Base-by-base conservation (phyloP, 495 filamentous ascomycete species). In the Oidiodendron maius region DNA sequence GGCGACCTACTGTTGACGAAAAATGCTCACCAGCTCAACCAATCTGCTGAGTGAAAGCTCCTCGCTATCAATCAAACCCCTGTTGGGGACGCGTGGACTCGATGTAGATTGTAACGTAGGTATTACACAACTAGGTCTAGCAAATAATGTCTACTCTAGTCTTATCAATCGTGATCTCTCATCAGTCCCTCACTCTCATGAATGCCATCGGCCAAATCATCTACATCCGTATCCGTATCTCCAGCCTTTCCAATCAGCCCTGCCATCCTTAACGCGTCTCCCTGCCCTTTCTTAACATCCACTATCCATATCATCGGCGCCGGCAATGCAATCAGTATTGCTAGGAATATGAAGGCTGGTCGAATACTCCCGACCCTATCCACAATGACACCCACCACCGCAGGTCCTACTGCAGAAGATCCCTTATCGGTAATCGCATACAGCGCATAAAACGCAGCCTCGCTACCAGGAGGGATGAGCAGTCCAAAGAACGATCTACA, bases 371-470 rank as follows among this genome's bases (percentile, higher is more conserved):
- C 93, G 44, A 87, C 87, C 10, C 74, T 77, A 61, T 97, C 91
- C 13, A 94, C 95, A 51, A 98, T 90, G 0, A 81, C 76, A 2
- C 93, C 93, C 2, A 97, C 94, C 61, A 98, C 88, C 1, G 88
- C 84, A 2, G 93, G 93, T 0, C 93, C 93, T 61, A 98, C 94
- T 8, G 97, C 74, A 59, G 88, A 95, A 8, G 86, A 91, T 15
- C 93, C 93, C 65, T 98, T 98, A 61, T 98, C 93, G 8, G 93
- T 98, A 52, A 98, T 95, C 2, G 93, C 91, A 58, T 95, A 98
- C 2, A 98, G 76, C 0, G 93, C 90, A 63, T 91, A 98, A 63
- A 98, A 98, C 1, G 93, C 89, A 3, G 93, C 89, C 66, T 98
- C 93, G 28, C 81, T 93, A 4, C 93, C 93, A 1, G 89, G 87